Percentiles rank a stretch among this genome's conserved stretches.
Conservation (phyloP, 805 yeast species). For the Nakazawaea wyomingensis region DNA sequence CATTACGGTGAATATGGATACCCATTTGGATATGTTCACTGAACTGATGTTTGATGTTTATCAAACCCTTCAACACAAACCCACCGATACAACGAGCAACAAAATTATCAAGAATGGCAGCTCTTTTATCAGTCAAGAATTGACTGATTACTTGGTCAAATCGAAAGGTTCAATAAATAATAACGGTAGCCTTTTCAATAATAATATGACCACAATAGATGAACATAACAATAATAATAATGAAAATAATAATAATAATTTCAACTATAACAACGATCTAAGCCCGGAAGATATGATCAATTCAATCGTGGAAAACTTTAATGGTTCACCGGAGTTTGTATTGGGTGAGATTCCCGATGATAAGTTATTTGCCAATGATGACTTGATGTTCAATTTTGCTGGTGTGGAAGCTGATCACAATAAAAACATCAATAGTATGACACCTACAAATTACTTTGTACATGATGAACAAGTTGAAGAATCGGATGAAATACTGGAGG, state of each 20-base stretch:
- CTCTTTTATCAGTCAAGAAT: too few relatives aligned
- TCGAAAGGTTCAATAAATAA: too few relatives aligned
- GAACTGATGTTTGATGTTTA: slow-evolving; percentile 10
- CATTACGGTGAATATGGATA: background rate
- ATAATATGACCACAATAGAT: too few relatives aligned
- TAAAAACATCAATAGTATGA: background rate
- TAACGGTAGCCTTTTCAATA: too few relatives aligned
- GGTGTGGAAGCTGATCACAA: background rate
- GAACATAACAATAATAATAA: background rate
- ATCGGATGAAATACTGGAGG: too few relatives aligned
- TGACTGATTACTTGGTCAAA: too few relatives aligned
- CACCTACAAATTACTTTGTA: background rate
- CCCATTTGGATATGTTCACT: slow-evolving; percentile 1
- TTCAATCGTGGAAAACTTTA: background rate
- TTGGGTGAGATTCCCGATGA: background rate
- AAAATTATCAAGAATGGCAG: background rate
- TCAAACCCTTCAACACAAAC: slow-evolving; percentile 3
- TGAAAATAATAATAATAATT: background rate
- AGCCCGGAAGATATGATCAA: background rate
- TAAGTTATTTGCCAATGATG: background rate
- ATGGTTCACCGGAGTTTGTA: background rate
- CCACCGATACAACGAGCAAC: background rate
- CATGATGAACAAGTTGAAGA: too few relatives aligned
- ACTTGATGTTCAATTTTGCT: background rate
- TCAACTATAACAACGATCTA: background rate